Evolutionary conservation across 2,329 filamentous ascomycete genomes (phyloP), one percentile per base, ranked within the genome.

Genomic region (Sporothrix euskadiensis): DNA sequence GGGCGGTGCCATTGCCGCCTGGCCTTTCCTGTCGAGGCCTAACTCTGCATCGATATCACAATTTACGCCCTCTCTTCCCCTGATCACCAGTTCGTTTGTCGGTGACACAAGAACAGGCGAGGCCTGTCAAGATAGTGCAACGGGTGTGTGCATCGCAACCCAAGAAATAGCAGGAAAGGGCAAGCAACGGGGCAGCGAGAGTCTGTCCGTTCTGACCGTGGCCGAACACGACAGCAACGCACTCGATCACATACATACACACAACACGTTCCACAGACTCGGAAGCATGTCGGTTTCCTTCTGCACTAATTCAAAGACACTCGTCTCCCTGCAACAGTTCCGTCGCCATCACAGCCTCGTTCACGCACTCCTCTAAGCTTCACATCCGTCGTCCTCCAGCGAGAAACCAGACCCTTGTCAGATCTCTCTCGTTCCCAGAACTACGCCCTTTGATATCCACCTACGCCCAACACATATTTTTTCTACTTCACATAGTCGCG

Each of bases 51-150:
- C 30, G 16, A 59, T 26, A 26, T 22, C 35, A 44, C 59, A 44
- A 44, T 16, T 26, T 41, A n/a, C 66, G 22, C 26, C 32, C 10
- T 14, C 30, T 22, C 39, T 52, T 56, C 32, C 3, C 16, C 26
- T 69, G 35, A 3, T 1, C 4, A 32, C n/a, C n/a, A 22, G 5
- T 39, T 32, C 8, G 10, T 22, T 41, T 26, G n/a, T 30, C 30
- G 26, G 47, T 39, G 44, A 16, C 32, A 39, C 47, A 65, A 44
- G 19, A 44, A 22, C 14, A 7, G 65, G 41, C 14, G 16, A 44
- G 41, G 65, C 4, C 44, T 52, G 44, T 54, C 65, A 69, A 69
- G 30, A 69, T 19, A 32, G 26, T 39, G 65, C 65, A 52, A 69
- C 8, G 44, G 41, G 14, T 6, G 26, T 35, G 10, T 69, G 65